These are phyloP conservation scores for Pneumocystis oryctolagi DNA, from an alignment of 1,139 yeast species.

Conservation along the genomic window DNA sequence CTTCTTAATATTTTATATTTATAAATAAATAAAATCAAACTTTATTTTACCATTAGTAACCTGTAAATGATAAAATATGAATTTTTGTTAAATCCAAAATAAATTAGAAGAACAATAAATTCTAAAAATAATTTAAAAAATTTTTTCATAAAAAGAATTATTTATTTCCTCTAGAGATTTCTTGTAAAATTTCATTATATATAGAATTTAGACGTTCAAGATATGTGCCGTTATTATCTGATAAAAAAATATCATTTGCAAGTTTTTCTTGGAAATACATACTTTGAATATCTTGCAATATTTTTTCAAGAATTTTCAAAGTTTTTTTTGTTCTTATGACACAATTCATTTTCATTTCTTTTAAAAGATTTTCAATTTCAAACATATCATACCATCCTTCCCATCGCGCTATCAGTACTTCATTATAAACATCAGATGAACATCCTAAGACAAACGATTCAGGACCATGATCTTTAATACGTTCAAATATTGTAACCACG, in stretches of 20 bases:
- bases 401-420: conserved; percentile 28
- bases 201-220: background rate
- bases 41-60: too few species aligned
- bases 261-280: background rate
- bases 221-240: background rate
- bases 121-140: too few species aligned
- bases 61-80: too few species aligned
- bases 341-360: conserved; percentile 29
- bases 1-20: too few species aligned
- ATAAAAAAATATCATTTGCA: background rate
- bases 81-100: too few species aligned
- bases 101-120: too few species aligned
- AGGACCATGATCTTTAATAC: conserved; percentile 25
- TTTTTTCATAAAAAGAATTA: background rate
- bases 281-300: background rate
- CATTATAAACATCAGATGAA: conserved; percentile 29
- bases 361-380: conserved; percentile 24
- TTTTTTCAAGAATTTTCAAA: background rate
- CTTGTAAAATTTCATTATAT: background rate
- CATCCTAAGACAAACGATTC: conserved; percentile 30
- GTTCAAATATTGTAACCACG: conserved; percentile 29
- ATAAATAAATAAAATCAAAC: too few species aligned
- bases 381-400: conserved; percentile 27
- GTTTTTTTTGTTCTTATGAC: background rate
- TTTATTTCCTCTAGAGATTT: background rate